These are phyloP conservation scores for Crithidia brevicula DNA, from an alignment of 208 protist species.

Conservation along the genomic window DNA sequence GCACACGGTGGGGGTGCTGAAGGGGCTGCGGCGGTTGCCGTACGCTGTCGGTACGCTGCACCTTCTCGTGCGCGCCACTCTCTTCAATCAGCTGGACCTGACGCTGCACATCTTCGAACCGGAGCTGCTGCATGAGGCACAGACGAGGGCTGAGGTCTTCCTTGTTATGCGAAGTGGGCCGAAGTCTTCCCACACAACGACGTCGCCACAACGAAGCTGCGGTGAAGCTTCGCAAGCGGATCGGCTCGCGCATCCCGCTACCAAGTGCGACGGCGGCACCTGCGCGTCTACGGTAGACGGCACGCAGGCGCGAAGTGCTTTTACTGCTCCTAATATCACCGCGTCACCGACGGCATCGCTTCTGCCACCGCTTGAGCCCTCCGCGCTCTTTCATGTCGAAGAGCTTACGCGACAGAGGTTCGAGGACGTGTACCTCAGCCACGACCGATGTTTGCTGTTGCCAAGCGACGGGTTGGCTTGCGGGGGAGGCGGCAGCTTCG, in stretches of 20 bases:
- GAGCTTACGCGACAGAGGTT: conserved; percentile 57
- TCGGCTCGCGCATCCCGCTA: no score
- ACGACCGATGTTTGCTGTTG: conserved; percentile 39
- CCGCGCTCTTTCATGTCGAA: conserved; percentile 63
- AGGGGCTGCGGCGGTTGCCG: conserved; percentile 49
- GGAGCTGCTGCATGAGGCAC: conserved; percentile 35
- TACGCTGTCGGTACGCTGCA: conserved; percentile 72
- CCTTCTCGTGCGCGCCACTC: conserved; percentile 50
- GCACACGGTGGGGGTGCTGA: conserved; percentile 34
- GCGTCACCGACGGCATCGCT: background rate
- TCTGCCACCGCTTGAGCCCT: conserved; percentile 41
- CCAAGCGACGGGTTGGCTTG: conserved; percentile 6
- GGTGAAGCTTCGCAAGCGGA: background rate
- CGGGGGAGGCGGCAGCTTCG: background rate
- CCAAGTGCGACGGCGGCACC: no score
- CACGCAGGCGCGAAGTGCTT: conserved; percentile 1
- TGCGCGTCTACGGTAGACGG: background rate
- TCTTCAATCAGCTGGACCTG: conserved; percentile 74
- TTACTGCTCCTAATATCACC: background rate
- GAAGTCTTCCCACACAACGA: background rate
- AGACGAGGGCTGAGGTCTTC: conserved; percentile 29
- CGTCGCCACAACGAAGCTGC: background rate
- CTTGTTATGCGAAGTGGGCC: conserved; percentile 1
- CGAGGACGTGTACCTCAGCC: conserved; percentile 48
- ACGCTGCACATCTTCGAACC: conserved; percentile 79